These are phyloP conservation scores for Ocimum tenuiflorum DNA, from an alignment of 257 asterid genomes.

Conservation along the genomic window DNA sequence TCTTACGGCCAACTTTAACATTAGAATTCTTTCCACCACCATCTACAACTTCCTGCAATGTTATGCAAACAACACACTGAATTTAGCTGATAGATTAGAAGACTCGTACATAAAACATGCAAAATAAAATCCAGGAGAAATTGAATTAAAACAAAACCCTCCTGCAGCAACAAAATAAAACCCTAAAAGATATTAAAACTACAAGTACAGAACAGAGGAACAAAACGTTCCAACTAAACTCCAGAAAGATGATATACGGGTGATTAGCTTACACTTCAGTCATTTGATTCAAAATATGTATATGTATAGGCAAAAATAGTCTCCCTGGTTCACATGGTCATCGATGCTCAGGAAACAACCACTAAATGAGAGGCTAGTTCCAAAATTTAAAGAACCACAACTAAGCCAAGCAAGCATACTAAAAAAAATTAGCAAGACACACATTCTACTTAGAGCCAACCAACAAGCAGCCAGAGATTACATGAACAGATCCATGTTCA, in stretches of 20 bases:
- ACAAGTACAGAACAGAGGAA: not conserved
- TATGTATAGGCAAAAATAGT: not conserved
- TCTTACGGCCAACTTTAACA: constrained; percentile 60
- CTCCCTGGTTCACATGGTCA: not conserved
- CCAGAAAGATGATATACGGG: not conserved
- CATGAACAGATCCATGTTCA: not conserved
- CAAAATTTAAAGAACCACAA: not conserved
- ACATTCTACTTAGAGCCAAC: not conserved
- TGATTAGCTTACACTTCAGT: not conserved
- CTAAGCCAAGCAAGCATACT: not conserved
- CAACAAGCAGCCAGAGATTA: not conserved
- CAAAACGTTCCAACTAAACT: not conserved
- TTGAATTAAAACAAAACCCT: not conserved
- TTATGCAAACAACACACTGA: constrained; percentile 7
- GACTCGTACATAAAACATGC: not conserved
- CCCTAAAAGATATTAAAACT: too few relatives aligned
- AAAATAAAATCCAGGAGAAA: constrained; percentile 3
- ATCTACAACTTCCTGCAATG: constrained; percentile 72
- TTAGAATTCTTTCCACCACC: constrained; percentile 63
- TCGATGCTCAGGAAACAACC: too few relatives aligned
- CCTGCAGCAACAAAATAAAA: not conserved
- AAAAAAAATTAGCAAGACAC: too few relatives aligned
- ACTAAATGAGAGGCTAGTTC: not conserved
- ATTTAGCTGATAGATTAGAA: not conserved
- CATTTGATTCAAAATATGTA: not conserved